Conservation (phyloP, 768 basidiomycete genomes). For the Naganishia onofrii region DNA sequence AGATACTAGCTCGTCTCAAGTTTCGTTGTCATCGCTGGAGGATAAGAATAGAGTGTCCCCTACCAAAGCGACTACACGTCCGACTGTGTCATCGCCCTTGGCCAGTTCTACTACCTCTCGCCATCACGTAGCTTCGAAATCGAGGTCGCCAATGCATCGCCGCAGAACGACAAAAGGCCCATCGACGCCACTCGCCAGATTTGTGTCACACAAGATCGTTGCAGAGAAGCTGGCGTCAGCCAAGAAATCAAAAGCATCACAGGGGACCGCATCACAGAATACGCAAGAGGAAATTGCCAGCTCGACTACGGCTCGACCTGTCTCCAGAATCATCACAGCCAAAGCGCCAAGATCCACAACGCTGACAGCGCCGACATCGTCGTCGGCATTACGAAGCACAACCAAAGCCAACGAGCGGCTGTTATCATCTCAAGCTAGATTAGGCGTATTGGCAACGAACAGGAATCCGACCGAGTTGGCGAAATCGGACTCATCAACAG, state of each 20-base stretch:
- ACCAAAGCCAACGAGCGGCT: conserved; percentile 15
- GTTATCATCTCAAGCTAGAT: neutral
- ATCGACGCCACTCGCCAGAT: conserved; percentile 29
- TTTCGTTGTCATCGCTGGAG: too few relatives aligned
- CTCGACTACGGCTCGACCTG: neutral
- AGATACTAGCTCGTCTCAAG: neutral
- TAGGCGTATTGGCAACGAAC: neutral
- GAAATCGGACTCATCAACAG: neutral
- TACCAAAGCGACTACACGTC: conserved; percentile 5
- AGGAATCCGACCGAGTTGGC: neutral
- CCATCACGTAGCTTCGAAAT: neutral
- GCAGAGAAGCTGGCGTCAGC: conserved; percentile 30
- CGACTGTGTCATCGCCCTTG: conserved; percentile 27
- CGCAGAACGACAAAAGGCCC: conserved; percentile 25
- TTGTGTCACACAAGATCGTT: conserved; percentile 30
- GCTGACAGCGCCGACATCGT: conserved; percentile 17
- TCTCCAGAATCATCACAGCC: neutral
- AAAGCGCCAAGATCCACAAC: conserved; percentile 5
- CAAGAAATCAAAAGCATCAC: conserved; percentile 19
- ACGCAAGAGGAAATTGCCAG: neutral
- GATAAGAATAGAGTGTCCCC: neutral
- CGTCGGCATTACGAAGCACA: conserved; percentile 8
- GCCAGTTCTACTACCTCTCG: conserved; percentile 12
- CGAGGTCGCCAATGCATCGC: conserved; percentile 10
- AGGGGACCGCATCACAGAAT: neutral